These are phyloP conservation scores for Wakefieldia striispora DNA, from an alignment of 768 basidiomycete species.

Conservation along the genomic window DNA sequence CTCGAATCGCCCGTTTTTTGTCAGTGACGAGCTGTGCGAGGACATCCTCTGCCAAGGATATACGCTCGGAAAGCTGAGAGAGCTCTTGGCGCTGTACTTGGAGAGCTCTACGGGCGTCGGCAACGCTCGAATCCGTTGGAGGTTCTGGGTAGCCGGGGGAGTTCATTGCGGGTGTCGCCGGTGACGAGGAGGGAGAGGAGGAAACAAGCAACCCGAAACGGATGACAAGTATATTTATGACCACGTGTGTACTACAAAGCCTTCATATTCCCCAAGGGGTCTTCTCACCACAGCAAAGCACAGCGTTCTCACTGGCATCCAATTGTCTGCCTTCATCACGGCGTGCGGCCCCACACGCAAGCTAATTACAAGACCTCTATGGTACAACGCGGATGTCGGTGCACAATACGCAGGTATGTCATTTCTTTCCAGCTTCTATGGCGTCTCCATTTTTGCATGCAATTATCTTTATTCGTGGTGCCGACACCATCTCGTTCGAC, in stretches of 20 bases:
- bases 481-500: constrained; percentile 70
- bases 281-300: constrained; percentile 12
- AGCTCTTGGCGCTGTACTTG: constrained; percentile 26
- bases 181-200: constrained; percentile 9
- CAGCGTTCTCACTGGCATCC: neutral
- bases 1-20: constrained; percentile 50
- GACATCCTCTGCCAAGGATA: constrained; percentile 50
- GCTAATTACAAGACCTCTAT: constrained; percentile 29
- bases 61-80: constrained; percentile 41
- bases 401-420: constrained; percentile 10
- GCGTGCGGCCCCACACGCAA: neutral
- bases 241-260: constrained; percentile 21
- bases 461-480: constrained; percentile 91
- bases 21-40: constrained; percentile 60
- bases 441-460: constrained; percentile 97
- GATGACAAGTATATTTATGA: constrained; percentile 23
- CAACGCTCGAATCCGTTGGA: constrained; percentile 53
- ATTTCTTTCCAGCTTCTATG: constrained; percentile 81
- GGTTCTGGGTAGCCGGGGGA: constrained; percentile 47
- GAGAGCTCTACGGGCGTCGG: constrained; percentile 51
- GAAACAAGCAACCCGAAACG: constrained; percentile 10
- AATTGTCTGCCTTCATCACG: neutral
- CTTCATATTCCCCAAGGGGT: neutral
- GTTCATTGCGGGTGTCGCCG: constrained; percentile 28
- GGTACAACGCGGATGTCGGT: constrained; percentile 13